These are phyloP conservation scores for Coriolopsis trogii DNA, from an alignment of 1,284 basidiomycete species.

Conservation along the genomic window DNA sequence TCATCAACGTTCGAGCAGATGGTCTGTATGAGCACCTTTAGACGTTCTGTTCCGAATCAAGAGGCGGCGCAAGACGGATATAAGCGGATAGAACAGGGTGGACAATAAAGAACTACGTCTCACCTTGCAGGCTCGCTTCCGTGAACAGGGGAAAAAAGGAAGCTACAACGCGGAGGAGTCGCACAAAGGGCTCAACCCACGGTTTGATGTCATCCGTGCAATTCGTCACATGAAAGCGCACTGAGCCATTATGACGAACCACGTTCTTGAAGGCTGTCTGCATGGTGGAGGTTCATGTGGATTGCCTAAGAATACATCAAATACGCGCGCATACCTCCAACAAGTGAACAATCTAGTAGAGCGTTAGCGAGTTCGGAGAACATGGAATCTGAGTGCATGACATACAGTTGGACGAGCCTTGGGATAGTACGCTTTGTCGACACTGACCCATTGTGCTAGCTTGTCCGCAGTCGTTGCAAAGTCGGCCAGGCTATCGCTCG, in stretches of 20 bases:
- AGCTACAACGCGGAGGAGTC: conserved; percentile 19
- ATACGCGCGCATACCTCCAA: conserved; percentile 29
- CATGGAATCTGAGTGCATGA: neutral
- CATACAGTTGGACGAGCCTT: conserved; percentile 25
- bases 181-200: conserved; percentile 23
- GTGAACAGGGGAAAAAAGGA: conserved; percentile 21
- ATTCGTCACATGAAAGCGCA: conserved; percentile 14
- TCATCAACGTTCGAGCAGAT: conserved; percentile 13
- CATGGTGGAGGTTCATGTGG: neutral
- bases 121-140: conserved; percentile 21
- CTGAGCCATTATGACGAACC: conserved; percentile 12
- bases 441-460: conserved; percentile 21
- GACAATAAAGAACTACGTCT: neutral
- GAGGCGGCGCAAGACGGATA: neutral
- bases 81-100: neutral
- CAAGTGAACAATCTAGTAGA: conserved; percentile 22
- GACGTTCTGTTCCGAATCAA: conserved; percentile 10
- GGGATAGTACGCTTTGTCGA: conserved; percentile 27
- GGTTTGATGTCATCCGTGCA: conserved; percentile 8
- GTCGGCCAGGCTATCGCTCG: conserved; percentile 8
- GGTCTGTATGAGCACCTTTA: conserved; percentile 11
- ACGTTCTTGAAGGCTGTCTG: conserved; percentile 24
- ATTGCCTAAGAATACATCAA: no score
- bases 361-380: neutral
- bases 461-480: conserved; percentile 23